Conservation (phyloP, 305 asterid species). For the Ajuga reptans region DNA sequence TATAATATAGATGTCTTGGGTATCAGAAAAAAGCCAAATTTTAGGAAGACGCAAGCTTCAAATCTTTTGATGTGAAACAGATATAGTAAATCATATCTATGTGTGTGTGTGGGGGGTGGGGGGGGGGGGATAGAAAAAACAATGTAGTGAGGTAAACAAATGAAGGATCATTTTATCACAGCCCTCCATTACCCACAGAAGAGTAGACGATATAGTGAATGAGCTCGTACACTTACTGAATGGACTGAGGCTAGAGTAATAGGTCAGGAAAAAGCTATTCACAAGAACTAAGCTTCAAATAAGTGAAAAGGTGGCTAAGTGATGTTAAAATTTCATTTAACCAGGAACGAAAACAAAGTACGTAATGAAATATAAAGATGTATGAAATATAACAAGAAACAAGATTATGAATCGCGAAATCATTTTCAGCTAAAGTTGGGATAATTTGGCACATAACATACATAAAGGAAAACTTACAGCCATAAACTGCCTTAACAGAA, state of each 20-base stretch:
- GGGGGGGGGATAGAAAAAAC: too few relatives aligned
- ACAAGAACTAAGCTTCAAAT: background rate
- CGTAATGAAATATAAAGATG: background rate
- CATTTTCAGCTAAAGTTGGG: background rate
- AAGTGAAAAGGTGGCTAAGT: background rate
- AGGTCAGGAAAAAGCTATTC: background rate
- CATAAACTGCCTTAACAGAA: background rate
- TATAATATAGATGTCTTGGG: background rate
- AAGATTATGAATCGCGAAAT: background rate
- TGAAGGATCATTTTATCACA: background rate
- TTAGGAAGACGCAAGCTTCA: background rate
- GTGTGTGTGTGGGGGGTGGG: background rate
- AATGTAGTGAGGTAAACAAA: background rate
- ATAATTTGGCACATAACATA: slow-evolving; percentile 2
- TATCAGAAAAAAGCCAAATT: background rate
- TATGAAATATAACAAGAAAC: background rate
- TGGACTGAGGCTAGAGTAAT: background rate
- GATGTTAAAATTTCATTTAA: background rate
- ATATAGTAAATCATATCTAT: background rate
- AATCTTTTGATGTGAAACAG: background rate
- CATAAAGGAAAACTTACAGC: background rate
- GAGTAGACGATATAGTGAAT: background rate
- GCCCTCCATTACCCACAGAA: background rate
- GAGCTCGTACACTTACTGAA: background rate
- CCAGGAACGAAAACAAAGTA: background rate